These are phyloP conservation scores for Vigna nakashimae DNA, from an alignment of 306 rosid species.

Conservation along the genomic window DNA sequence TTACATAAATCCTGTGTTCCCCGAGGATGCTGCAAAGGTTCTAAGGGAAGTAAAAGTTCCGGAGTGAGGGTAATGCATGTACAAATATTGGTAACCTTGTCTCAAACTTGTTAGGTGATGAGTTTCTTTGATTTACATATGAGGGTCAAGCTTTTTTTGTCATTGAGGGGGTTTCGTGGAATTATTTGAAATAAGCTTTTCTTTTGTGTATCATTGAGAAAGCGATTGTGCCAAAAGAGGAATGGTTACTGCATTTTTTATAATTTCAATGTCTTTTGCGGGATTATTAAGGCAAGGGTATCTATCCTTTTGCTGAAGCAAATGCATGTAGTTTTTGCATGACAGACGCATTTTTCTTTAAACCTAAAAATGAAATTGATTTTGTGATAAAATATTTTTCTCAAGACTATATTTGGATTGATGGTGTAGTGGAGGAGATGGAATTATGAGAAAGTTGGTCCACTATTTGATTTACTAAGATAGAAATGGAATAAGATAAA, in stretches of 20 bases:
- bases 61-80: constrained; percentile 31
- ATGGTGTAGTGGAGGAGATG: too few relatives aligned
- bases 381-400: too few relatives aligned
- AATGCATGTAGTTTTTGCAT: too few relatives aligned
- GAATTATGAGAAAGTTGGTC: too few relatives aligned
- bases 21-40: constrained; percentile 87
- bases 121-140: background rate
- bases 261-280: background rate
- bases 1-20: constrained; percentile 81
- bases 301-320: background rate
- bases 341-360: background rate
- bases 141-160: constrained; percentile 1
- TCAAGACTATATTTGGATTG: too few relatives aligned
- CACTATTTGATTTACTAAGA: too few relatives aligned
- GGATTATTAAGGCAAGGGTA: background rate
- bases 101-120: constrained; percentile 10
- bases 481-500: too few relatives aligned
- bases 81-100: constrained; percentile 6
- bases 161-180: constrained; percentile 1
- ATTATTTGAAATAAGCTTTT: background rate
- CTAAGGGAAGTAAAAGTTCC: constrained; percentile 70
- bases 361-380: background rate
- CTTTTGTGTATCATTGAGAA: constrained; percentile 1
- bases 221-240: background rate
- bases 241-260: background rate